phyloP scores from a whole-genome alignment of 2,329 filamentous ascomycete genomes.

The Fusarium beomiforme region DNA sequence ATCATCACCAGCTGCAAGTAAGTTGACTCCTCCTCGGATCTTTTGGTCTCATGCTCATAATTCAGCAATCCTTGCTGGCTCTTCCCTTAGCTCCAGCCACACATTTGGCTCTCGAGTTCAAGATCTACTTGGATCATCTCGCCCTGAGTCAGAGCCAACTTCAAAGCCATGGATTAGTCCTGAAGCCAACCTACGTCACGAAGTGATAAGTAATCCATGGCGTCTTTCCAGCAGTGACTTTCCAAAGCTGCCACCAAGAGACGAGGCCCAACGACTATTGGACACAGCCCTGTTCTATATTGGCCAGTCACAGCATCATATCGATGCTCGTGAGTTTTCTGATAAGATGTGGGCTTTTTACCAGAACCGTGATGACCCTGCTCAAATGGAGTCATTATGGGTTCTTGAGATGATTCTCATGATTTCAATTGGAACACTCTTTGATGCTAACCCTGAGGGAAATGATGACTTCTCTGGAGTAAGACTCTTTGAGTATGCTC shows the following conservation, averaged over 20 bases:
- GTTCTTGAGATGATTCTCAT: slow-evolving; percentile 43
- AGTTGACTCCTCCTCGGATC: background rate
- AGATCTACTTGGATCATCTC: slow-evolving; percentile 36
- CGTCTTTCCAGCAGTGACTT: slow-evolving; percentile 37
- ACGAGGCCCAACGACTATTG: slow-evolving; percentile 38
- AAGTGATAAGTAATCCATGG: slow-evolving; percentile 33
- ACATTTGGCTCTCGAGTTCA: slow-evolving; percentile 41
- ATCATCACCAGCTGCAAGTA: slow-evolving; percentile 38
- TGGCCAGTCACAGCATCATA: slow-evolving; percentile 42
- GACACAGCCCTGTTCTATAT: slow-evolving; percentile 41
- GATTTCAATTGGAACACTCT: slow-evolving; percentile 40
- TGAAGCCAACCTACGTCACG: slow-evolving; percentile 25
- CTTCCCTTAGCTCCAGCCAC: slow-evolving; percentile 40
- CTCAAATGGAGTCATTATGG: slow-evolving; percentile 37
- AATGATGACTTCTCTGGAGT: slow-evolving; percentile 39
- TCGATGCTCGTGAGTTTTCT: slow-evolving; percentile 41
- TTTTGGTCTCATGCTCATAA: background rate
- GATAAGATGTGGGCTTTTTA: slow-evolving; percentile 43
- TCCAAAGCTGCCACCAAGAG: slow-evolving; percentile 33
- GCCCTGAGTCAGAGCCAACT: slow-evolving; percentile 16
- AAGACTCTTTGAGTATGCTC: slow-evolving; percentile 40
- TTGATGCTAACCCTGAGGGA: slow-evolving; percentile 40
- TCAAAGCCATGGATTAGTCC: slow-evolving; percentile 34
- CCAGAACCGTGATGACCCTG: slow-evolving; percentile 35
- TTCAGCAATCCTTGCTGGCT: slow-evolving; percentile 38